Conservation (phyloP, 805 yeast species). For the Candida morakotiae region DNA sequence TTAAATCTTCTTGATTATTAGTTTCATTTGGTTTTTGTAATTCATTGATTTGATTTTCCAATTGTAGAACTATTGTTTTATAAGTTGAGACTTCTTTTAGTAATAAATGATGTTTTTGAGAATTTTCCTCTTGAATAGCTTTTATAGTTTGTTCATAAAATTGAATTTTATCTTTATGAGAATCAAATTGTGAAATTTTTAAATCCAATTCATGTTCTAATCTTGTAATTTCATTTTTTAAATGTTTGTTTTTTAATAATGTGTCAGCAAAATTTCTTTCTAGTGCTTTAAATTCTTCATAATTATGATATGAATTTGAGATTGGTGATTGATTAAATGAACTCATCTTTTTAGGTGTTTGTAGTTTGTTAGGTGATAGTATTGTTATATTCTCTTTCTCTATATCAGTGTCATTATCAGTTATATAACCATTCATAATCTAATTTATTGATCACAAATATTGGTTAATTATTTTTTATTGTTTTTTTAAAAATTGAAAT, state of each 20-base stretch:
- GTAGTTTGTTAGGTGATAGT: background rate
- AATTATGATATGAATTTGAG: background rate
- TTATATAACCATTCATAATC: background rate
- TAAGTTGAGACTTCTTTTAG: constrained; percentile 27
- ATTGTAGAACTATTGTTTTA: constrained; percentile 29
- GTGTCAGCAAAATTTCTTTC: constrained; percentile 28
- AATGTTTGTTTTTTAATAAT: constrained; percentile 20
- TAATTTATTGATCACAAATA: too few species aligned
- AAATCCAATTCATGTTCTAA: constrained; percentile 27
- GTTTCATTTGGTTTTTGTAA: constrained; percentile 5
- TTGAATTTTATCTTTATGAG: constrained; percentile 21
- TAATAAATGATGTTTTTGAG: constrained; percentile 22
- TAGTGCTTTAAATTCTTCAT: constrained; percentile 5
- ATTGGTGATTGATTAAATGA: background rate
- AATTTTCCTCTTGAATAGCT: constrained; percentile 24
- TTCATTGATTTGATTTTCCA: constrained; percentile 22
- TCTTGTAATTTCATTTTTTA: constrained; percentile 23
- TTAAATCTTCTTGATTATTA: background rate
- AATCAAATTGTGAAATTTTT: constrained; percentile 21
- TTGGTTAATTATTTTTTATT: too few species aligned
- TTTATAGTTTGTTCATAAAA: constrained; percentile 26
- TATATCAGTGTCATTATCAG: too few species aligned
- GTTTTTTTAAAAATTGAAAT: background rate
- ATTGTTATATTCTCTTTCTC: constrained; percentile 4
- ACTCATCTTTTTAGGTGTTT: constrained; percentile 1